Conservation (phyloP, 2,329 filamentous ascomycete genomes). For the Colletotrichum simmondsii region DNA sequence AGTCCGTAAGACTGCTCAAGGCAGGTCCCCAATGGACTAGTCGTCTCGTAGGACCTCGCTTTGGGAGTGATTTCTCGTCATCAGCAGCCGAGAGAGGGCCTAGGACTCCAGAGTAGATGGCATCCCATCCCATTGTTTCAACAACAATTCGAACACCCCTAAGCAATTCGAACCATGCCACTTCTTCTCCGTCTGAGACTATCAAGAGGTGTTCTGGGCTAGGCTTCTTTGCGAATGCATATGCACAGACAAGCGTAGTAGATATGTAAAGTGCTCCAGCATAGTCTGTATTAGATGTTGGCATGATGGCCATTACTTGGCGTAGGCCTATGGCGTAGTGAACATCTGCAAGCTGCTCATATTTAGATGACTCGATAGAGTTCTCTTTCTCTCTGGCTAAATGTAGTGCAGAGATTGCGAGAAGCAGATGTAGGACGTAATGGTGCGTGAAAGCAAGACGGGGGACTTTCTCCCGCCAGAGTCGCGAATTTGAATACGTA, state of each 20-base stretch:
- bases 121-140: conserved; percentile 27
- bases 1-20: conserved; percentile 16
- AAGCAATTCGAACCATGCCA: conserved; percentile 35
- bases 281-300: conserved; percentile 23
- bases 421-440: conserved; percentile 29
- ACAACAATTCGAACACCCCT: conserved; percentile 36
- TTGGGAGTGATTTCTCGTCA: not conserved
- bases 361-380: not conserved
- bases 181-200: conserved; percentile 32
- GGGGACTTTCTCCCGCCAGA: conserved; percentile 33
- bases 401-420: conserved; percentile 24
- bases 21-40: conserved; percentile 32
- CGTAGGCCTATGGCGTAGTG: conserved; percentile 27
- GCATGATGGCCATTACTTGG: conserved; percentile 28
- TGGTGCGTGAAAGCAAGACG: conserved; percentile 28
- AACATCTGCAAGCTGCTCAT: conserved; percentile 24
- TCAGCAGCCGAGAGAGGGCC: not conserved
- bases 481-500: not conserved
- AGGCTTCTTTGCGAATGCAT: conserved; percentile 27
- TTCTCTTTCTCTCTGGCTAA: not conserved
- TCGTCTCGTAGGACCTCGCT: not conserved
- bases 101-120: conserved; percentile 33
- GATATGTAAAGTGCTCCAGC: conserved; percentile 31
- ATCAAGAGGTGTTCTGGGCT: conserved; percentile 34
- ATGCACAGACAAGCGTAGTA: conserved; percentile 22